Evolutionary conservation across 2,329 filamentous ascomycete species (phyloP), one percentile per base, ranked within the genome.

Genomic region (Hypocreales sp.): DNA sequence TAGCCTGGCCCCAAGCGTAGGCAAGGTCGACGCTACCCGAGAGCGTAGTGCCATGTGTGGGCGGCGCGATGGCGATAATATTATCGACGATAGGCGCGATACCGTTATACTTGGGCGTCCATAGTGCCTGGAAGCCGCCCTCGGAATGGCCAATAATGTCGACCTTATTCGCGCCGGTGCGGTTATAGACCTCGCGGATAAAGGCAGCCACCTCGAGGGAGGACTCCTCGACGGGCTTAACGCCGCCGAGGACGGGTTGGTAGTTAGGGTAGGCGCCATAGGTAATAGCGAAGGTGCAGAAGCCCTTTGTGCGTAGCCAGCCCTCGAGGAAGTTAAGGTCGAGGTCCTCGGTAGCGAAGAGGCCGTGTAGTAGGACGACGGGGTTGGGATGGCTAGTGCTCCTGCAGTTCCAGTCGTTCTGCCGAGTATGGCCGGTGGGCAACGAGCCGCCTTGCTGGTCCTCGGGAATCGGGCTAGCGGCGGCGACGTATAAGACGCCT

Each of bases 91-190:
- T 21, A 8, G 21, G 18, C 2, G 33, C 18, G 11, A 39, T 24
- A 14, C 31, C 33, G 3, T 20, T 14, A 24, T 39, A 35, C 24
- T 39, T 40, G 23, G 39, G 26, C 12, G 27, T 31, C 30, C 40
- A 41, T 9, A 41, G 28, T 8, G 33, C n/a, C 26, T 36, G 36
- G 22, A 41, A 36, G 15, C 22, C 39, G 15, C 39, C 39, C 25
- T 41, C 39, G 14, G 36, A 39, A 26, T 41, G 39, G 13, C 39
- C 38, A 16, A 40, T 30, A 8, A 41, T 19, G 24, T 41, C 39
- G 11, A 41, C 26, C 29, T 37, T 37, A 10, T 10, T 12, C 10
- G 38, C 31, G 6, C 33, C 34, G 4, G 39, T 42, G 23, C 27
- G 30, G 11, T 22, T 9, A 10, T 29, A 19, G 12, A 42, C 39